Evolutionary conservation across 177 flowering plant genomes (phyloP), one percentile per base, ranked within the genome.

Genomic region (Tripterygium wilfordii): DNA sequence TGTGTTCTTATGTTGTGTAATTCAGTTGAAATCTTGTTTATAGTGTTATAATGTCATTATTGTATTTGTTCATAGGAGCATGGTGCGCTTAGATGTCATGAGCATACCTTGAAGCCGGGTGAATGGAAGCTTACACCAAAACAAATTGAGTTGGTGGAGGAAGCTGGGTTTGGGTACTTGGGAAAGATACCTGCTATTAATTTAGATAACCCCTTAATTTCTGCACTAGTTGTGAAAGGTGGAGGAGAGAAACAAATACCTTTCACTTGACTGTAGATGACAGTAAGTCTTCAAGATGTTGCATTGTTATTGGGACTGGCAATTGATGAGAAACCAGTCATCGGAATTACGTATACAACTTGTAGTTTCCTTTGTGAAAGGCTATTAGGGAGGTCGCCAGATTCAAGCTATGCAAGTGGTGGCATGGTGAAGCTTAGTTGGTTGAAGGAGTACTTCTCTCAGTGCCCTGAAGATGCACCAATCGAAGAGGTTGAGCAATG

Each of bases 401-500:
- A 81, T 23, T 36, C 75, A 13, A 72, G 63, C 36, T 78, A 74
- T 58, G 75, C 88, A 1, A 81, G 84, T 63, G 88, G 88, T 51
- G 88, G 88, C 17, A 81, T 81, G 88, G 88, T 81, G 56, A 81
- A 81, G 74, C 72, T 81, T 16, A 81, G 85, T 57, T 81, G 88
- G 88, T 53, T 81, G 49, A 81, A 81, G 52, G 84, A 81, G 51
- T 59, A 59, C 54, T 81, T 81, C 48, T 72, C 82, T 22, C 51
- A 42, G 1, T 78, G 84, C 47, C 80, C 84, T 10, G 69, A 67
- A 36, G 64, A 74, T 65, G 84, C 78, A 23, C 39, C 77, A 0
- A n/a, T 22, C 29, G 75, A 67, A 38, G 75, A 65, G 8, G 55
- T 78, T 40, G 75, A 74, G 63, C 47, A 65, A 29, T 69, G 69